These are phyloP conservation scores for Eucalyptus tenuipes DNA, from an alignment of 345 rosid species.

Conservation along the genomic window DNA sequence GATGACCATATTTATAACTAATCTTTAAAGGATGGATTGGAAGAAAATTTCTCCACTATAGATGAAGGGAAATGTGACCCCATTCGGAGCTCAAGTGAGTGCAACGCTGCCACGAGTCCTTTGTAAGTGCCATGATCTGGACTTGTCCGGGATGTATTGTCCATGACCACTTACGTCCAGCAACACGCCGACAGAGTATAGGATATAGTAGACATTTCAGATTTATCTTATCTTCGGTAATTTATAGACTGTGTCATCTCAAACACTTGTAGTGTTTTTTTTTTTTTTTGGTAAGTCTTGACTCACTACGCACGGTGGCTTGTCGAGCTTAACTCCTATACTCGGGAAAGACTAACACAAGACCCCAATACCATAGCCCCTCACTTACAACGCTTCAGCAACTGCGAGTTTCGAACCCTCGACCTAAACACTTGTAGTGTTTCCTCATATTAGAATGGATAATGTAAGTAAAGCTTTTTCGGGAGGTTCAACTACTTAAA, in stretches of 20 bases:
- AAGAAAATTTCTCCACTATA: no score
- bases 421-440: not conserved
- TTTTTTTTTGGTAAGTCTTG: no score
- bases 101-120: not conserved
- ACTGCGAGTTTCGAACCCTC: no score
- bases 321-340: no score
- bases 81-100: not conserved
- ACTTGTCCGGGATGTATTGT: not conserved
- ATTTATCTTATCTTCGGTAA: not conserved
- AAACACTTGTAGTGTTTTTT: not conserved
- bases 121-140: not conserved
- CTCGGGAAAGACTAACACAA: no score
- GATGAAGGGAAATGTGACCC: not conserved
- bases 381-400: no score
- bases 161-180: not conserved
- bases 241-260: not conserved
- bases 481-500: not conserved
- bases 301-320: no score
- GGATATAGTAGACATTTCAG: not conserved
- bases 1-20: not conserved
- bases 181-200: not conserved
- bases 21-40: not conserved
- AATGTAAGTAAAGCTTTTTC: not conserved
- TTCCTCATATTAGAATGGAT: not conserved
- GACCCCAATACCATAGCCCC: no score